Evolutionary conservation across 352 stramenopile genomes (phyloP).

Genomic region (Phytophthora ohioensis): DNA sequence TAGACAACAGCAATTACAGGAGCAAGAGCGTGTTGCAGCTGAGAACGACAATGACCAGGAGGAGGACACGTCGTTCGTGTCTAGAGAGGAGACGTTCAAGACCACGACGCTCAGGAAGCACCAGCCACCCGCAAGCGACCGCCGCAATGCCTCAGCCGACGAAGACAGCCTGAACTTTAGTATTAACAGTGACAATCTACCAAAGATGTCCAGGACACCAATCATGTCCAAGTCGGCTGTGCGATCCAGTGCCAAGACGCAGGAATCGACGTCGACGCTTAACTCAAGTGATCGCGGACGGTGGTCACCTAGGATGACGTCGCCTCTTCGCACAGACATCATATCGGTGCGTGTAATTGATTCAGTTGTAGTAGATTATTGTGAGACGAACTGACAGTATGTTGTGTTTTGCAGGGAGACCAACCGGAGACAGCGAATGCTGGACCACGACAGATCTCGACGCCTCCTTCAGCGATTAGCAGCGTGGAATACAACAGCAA

Average conservation of each 20-base stretch:
- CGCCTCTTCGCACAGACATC: slow-evolving; percentile 57
- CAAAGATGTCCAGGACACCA: slow-evolving; percentile 70
- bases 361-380: neutral
- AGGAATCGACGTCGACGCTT: slow-evolving; percentile 55
- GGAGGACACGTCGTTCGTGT: slow-evolving; percentile 52
- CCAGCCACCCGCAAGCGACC: slow-evolving; percentile 24
- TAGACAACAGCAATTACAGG: neutral
- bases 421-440: slow-evolving; percentile 28
- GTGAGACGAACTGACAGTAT: slow-evolving; percentile 1
- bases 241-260: slow-evolving; percentile 34
- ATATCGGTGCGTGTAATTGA: slow-evolving; percentile 47
- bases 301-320: slow-evolving; percentile 69
- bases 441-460: slow-evolving; percentile 43
- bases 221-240: slow-evolving; percentile 60
- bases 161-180: slow-evolving; percentile 69
- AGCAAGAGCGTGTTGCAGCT: slow-evolving; percentile 21
- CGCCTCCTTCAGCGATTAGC: slow-evolving; percentile 75
- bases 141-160: slow-evolving; percentile 42
- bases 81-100: slow-evolving; percentile 72
- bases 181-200: slow-evolving; percentile 69
- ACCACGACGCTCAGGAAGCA: slow-evolving; percentile 71
- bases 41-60: slow-evolving; percentile 43
- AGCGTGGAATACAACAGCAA: slow-evolving; percentile 69
- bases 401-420: slow-evolving; percentile 16
- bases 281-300: slow-evolving; percentile 54